Percentiles rank a stretch among this genome's conserved stretches.
Conservation (phyloP, 2,329 filamentous ascomycete genomes). For the Aplosporella prunicola region DNA sequence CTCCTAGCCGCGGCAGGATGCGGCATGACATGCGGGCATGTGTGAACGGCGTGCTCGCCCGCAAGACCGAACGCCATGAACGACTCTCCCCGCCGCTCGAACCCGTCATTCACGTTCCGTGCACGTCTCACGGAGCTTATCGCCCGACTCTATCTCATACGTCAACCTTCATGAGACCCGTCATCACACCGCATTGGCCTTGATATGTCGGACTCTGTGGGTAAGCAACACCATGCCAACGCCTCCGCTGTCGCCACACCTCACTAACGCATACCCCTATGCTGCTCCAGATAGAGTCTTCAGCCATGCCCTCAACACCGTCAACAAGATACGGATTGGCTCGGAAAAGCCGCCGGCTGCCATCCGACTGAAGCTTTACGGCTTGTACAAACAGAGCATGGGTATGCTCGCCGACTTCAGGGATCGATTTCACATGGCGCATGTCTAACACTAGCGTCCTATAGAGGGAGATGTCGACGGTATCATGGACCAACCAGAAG, state of each 20-base stretch:
- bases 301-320: slow-evolving; percentile 95
- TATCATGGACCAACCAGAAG: slow-evolving; percentile 73
- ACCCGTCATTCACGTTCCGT: no score
- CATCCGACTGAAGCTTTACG: slow-evolving; percentile 87
- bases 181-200: slow-evolving; percentile 6
- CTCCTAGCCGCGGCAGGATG: no score
- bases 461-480: slow-evolving; percentile 86
- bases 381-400: slow-evolving; percentile 98
- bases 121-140: no score
- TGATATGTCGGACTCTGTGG: slow-evolving; percentile 12
- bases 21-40: no score
- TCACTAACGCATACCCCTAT: no score
- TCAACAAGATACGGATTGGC: slow-evolving; percentile 95
- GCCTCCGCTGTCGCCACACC: no score
- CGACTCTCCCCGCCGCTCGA: no score
- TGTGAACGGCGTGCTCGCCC: no score
- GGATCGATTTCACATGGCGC: not conserved
- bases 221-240: slow-evolving; percentile 4
- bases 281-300: slow-evolving; percentile 93
- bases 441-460: slow-evolving; percentile 3
- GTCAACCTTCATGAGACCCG: slow-evolving; percentile 5
- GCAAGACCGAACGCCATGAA: no score
- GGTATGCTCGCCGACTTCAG: slow-evolving; percentile 31
- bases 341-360: slow-evolving; percentile 76
- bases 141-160: no score